These are phyloP conservation scores for Hypoxylon lienhwacheense DNA, from an alignment of 495 filamentous ascomycete species.

Conservation along the genomic window DNA sequence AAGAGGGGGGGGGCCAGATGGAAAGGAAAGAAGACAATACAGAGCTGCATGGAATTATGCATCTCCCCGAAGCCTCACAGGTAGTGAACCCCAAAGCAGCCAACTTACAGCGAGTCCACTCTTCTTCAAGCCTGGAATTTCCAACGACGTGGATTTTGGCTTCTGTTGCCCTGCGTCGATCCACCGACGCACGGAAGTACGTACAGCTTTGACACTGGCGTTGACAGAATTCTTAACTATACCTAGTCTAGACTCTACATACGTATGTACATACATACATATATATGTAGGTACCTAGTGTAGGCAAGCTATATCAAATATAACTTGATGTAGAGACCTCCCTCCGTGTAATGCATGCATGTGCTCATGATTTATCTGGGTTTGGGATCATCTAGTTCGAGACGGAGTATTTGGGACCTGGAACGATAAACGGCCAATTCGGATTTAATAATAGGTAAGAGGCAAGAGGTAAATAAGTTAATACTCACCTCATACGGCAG, in stretches of 20 bases:
- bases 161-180: constrained; percentile 34
- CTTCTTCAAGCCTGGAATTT: constrained; percentile 21
- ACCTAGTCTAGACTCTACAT: background rate
- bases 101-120: constrained; percentile 19
- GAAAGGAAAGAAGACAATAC: constrained; percentile 21
- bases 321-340: too few relatives aligned
- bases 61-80: constrained; percentile 36
- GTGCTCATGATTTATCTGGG: too few relatives aligned
- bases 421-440: constrained; percentile 15
- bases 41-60: constrained; percentile 40
- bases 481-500: too few relatives aligned
- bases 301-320: too few relatives aligned
- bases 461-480: too few relatives aligned
- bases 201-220: constrained; percentile 24
- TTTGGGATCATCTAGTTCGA: too few relatives aligned
- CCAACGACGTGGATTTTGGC: constrained; percentile 38
- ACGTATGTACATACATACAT: background rate
- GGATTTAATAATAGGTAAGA: too few relatives aligned
- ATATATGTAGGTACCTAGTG: background rate
- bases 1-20: constrained; percentile 8
- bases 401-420: constrained; percentile 19
- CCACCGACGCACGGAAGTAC: constrained; percentile 32
- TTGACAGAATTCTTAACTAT: constrained; percentile 12
- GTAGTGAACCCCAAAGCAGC: constrained; percentile 23
- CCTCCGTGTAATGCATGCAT: too few relatives aligned